Evolutionary conservation across 1,284 basidiomycete genomes (phyloP).

Genomic region (Peniophora sp.): DNA sequence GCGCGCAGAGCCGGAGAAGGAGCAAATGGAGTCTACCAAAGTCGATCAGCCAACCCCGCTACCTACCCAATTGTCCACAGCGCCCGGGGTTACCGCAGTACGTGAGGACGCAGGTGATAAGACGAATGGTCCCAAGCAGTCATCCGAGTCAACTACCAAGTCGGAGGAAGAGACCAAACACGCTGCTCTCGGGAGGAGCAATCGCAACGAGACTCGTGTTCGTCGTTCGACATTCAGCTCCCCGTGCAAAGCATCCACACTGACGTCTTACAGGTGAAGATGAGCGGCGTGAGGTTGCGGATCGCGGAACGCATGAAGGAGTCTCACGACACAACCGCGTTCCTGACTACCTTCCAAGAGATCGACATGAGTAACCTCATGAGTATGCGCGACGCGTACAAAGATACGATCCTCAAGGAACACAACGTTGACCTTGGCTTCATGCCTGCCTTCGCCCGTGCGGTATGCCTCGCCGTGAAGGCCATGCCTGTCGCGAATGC

Average conservation of each 20-base stretch:
- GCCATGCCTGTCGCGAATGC: conserved; percentile 96
- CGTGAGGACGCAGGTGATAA: too few species aligned
- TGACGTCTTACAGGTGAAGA: conserved; percentile 64
- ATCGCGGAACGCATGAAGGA: conserved; percentile 98
- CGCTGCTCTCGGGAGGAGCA: conserved; percentile 33
- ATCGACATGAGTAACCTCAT: conserved; percentile 98
- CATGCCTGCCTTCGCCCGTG: conserved; percentile 96
- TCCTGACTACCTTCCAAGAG: conserved; percentile 98
- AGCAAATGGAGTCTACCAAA: too few species aligned
- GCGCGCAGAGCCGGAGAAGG: too few species aligned
- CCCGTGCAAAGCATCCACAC: too few species aligned
- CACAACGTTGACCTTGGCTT: conserved; percentile 97
- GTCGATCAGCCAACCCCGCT: too few species aligned
- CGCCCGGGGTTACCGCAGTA: too few species aligned
- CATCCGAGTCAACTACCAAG: too few species aligned
- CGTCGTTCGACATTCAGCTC: conserved; percentile 17
- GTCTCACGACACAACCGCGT: conserved; percentile 95
- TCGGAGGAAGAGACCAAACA: conserved; percentile 34
- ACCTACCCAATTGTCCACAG: too few species aligned
- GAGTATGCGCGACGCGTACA: conserved; percentile 92
- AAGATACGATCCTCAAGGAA: conserved; percentile 87
- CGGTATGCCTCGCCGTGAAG: conserved; percentile 78
- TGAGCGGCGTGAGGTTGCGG: conserved; percentile 95
- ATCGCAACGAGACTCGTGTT: conserved; percentile 82
- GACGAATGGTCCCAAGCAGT: too few species aligned